Evolutionary conservation across 2,329 filamentous ascomycete species (phyloP), one percentile per base, ranked within the genome.

Genomic region (Helminthosporium solani): DNA sequence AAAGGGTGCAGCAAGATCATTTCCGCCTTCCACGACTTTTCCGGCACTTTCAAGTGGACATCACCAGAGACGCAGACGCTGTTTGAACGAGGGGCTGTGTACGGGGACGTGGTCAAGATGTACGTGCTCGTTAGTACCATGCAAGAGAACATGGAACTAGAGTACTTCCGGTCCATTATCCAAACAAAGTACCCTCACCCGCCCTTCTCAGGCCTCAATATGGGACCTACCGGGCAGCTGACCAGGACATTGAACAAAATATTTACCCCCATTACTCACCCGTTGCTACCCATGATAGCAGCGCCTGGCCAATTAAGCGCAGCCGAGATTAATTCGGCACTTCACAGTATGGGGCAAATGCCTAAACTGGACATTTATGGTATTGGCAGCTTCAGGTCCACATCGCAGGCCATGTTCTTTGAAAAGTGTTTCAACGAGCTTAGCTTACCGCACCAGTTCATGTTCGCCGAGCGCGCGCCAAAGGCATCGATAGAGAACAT

Each of bases 1-100:
- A 85, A 86, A 55, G 88, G 88, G 2, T 87, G 84, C 70, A 92
- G 86, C 61, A 86, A 85, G 54, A 90, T 95, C 69, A 90, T 95
- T 75, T 92, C 88, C n/a, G 89, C 90, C 11, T 94, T 92, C 61
- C 90, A 95, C 67, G 89, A 94, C 72, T 92, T 92, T 62, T 90
- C 88, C 0, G 87, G 88, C 1, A 85, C 77, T 1, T 92, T 92
- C 77, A 88, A 85, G 60, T 95, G 89, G 89, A 86, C 86, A 1
- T 88, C 87, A 0, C 72, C 80, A 6, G 80, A 87, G 55, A 88
- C 88, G 1, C 82, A 87, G 60, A 75, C 80, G 9, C 78, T 92
- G 3, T 95, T 91, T 57, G 75, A 82, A 48, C 80, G 85, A 55
- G 88, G 86, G 7, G 81, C 81, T 37, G 81, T 82, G 47, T 90